Evolutionary conservation across 2,329 filamentous ascomycete genomes (phyloP).

Genomic region (Chaetomium sp.): DNA sequence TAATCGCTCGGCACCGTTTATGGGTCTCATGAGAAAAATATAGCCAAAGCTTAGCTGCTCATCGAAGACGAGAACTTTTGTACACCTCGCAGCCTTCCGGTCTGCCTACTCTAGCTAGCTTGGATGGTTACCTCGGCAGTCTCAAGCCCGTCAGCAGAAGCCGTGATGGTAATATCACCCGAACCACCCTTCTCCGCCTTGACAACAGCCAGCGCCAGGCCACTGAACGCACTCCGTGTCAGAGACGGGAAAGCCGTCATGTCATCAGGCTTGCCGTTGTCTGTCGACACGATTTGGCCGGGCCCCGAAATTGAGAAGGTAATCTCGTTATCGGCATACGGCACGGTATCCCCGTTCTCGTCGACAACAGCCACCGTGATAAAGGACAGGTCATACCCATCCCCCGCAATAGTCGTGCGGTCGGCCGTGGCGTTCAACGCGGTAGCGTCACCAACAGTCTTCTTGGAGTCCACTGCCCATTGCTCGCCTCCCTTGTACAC

Average conservation of each 20-base stretch:
- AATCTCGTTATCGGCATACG: slow-evolving; percentile 36
- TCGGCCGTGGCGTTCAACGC: slow-evolving; percentile 36
- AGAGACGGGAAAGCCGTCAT: slow-evolving; percentile 36
- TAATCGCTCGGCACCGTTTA: too few relatives aligned
- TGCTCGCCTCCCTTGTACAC: slow-evolving; percentile 40
- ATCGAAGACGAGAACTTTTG: background rate
- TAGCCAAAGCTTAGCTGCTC: too few relatives aligned
- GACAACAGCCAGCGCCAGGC: slow-evolving; percentile 36
- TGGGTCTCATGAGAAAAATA: too few relatives aligned
- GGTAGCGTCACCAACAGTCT: slow-evolving; percentile 36
- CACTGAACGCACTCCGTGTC: slow-evolving; percentile 36
- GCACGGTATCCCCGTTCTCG: slow-evolving; percentile 36
- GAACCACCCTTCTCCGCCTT: slow-evolving; percentile 23
- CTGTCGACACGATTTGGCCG: slow-evolving; percentile 41
- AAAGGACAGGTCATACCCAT: slow-evolving; percentile 42
- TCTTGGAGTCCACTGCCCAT: slow-evolving; percentile 39
- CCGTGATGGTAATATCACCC: slow-evolving; percentile 18
- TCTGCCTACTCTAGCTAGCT: background rate
- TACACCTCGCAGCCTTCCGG: background rate
- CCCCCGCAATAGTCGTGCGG: slow-evolving; percentile 28
- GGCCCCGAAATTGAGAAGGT: slow-evolving; percentile 38
- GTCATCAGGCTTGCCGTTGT: slow-evolving; percentile 38
- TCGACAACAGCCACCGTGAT: slow-evolving; percentile 42
- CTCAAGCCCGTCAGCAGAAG: background rate
- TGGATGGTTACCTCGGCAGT: background rate